Conservation (phyloP, 805 yeast genomes). For the Metschnikowia santaceciliae region DNA sequence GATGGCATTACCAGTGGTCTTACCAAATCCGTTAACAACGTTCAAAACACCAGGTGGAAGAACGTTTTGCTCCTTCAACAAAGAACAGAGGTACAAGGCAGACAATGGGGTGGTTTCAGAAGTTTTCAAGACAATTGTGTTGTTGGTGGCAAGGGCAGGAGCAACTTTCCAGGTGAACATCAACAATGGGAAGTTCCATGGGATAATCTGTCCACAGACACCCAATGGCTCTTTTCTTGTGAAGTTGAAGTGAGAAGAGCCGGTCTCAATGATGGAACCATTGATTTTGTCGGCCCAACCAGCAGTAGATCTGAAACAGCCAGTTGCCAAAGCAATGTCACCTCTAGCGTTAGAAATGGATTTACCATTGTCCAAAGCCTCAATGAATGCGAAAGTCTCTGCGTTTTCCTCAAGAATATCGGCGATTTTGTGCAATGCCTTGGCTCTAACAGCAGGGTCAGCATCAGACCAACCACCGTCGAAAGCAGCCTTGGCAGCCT, state of each 20-base stretch:
- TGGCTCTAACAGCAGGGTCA: slow-evolving; percentile 67
- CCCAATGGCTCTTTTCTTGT: slow-evolving; percentile 89
- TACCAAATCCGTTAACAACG: slow-evolving; percentile 83
- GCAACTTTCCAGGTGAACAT: slow-evolving; percentile 96
- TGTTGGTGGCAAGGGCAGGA: slow-evolving; percentile 89
- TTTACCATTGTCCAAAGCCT: slow-evolving; percentile 88
- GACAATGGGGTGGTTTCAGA: slow-evolving; percentile 92
- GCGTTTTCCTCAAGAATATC: slow-evolving; percentile 69
- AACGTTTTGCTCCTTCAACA: slow-evolving; percentile 76
- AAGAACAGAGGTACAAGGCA: slow-evolving; percentile 69
- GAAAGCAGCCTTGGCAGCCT: slow-evolving; percentile 79
- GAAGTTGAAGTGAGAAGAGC: slow-evolving; percentile 66
- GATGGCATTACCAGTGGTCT: slow-evolving; percentile 77
- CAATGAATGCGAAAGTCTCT: slow-evolving; percentile 73
- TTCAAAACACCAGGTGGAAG: slow-evolving; percentile 85
- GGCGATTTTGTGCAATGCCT: slow-evolving; percentile 65
- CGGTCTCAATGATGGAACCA: slow-evolving; percentile 75
- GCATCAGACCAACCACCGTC: slow-evolving; percentile 60
- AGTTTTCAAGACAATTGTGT: slow-evolving; percentile 81
- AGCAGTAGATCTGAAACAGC: slow-evolving; percentile 76
- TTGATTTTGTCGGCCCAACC: slow-evolving; percentile 88
- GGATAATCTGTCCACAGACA: slow-evolving; percentile 93
- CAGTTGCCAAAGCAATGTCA: slow-evolving; percentile 67
- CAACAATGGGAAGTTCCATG: slow-evolving; percentile 94
- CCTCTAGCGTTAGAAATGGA: slow-evolving; percentile 66